These are phyloP conservation scores for Polyrhizophydium stewartii DNA, from an alignment of 371 early-diverging fungal species.

Conservation along the genomic window DNA sequence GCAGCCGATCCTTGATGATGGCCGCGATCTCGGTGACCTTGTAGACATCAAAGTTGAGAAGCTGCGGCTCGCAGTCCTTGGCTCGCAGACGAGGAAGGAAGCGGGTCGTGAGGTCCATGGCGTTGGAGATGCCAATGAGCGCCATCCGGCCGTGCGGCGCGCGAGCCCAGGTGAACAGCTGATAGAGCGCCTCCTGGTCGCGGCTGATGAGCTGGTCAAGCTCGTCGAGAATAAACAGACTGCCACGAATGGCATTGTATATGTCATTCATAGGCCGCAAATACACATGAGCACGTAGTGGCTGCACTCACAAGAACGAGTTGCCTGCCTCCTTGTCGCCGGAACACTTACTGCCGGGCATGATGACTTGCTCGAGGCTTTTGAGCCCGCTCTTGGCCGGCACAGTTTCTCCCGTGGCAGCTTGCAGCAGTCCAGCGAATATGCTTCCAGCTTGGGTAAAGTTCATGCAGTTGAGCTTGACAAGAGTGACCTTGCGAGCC, in stretches of 20 bases:
- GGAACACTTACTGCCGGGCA: too few relatives aligned
- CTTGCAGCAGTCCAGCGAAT: constrained; percentile 58
- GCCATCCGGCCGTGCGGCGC: constrained; percentile 60
- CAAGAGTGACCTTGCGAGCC: constrained; percentile 19
- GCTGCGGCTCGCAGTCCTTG: constrained; percentile 72
- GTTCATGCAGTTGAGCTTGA: constrained; percentile 83
- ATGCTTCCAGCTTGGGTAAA: constrained; percentile 65
- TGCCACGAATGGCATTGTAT: too few relatives aligned
- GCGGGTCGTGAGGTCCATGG: constrained; percentile 84
- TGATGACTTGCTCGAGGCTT: constrained; percentile 32
- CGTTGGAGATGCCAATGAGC: constrained; percentile 95
- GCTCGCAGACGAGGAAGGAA: constrained; percentile 83
- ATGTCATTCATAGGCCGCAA: neutral
- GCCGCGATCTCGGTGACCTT: constrained; percentile 70
- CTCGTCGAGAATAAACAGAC: constrained; percentile 86
- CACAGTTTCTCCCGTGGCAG: constrained; percentile 28
- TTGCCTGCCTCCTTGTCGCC: too few relatives aligned
- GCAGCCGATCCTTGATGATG: constrained; percentile 79
- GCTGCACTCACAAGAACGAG: too few relatives aligned
- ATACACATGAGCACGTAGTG: neutral
- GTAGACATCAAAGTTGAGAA: constrained; percentile 85
- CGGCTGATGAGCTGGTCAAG: constrained; percentile 79
- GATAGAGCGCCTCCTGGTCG: constrained; percentile 81
- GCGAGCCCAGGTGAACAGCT: constrained; percentile 78
- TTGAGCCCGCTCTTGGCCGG: constrained; percentile 23